Conservation (phyloP, 192 early-diverging fungal genomes). For the Funneliformis mosseae region DNA sequence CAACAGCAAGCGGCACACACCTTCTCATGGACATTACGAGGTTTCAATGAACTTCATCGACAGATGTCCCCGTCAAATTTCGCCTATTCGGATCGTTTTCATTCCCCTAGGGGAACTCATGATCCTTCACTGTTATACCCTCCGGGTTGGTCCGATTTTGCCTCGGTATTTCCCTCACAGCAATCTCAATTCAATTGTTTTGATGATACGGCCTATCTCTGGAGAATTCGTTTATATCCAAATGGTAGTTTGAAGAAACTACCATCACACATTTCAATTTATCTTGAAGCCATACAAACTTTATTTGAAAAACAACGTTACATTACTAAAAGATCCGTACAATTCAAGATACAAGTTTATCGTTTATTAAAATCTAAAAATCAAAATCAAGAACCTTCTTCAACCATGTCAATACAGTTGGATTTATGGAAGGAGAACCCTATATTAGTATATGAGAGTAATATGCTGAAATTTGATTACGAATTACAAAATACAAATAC, state of each 20-base stretch:
- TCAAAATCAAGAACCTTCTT: background rate
- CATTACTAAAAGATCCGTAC: background rate
- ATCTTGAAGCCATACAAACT: conserved; percentile 22
- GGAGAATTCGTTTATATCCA: conserved; percentile 20
- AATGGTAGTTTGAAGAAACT: conserved; percentile 17
- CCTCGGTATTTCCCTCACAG: background rate
- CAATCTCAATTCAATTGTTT: background rate
- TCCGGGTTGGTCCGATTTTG: background rate
- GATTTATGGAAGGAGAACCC: background rate
- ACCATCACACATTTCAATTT: background rate
- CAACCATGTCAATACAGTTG: background rate
- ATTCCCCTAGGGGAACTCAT: background rate
- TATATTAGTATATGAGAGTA: background rate
- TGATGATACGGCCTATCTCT: conserved; percentile 8
- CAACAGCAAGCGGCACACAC: background rate
- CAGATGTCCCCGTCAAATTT: background rate
- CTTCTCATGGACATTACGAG: background rate
- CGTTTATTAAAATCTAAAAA: background rate
- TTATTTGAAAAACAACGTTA: conserved; percentile 6
- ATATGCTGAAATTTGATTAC: background rate
- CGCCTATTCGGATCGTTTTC: background rate
- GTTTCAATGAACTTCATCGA: background rate
- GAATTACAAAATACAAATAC: conserved; percentile 1
- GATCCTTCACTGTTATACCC: background rate
- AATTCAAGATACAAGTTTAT: conserved; percentile 12